phyloP scores from a whole-genome alignment of 805 yeast species.

The Pichia thaimueangensis region DNA sequence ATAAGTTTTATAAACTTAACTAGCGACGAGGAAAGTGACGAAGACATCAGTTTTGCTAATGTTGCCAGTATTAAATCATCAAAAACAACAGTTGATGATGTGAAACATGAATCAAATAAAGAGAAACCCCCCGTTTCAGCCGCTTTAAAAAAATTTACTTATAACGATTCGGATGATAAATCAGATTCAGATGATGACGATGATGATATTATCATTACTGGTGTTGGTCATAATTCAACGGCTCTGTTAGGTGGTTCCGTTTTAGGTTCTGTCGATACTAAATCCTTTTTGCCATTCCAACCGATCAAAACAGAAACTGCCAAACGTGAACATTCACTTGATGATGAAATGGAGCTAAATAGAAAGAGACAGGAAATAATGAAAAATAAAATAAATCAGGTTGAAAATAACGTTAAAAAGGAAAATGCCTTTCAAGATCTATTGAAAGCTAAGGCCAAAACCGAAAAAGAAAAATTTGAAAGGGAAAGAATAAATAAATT shows the following conservation, averaged over 20 bases:
- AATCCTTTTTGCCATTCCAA: no score
- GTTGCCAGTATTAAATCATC: not conserved
- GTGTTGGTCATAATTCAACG: not conserved
- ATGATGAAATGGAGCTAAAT: not conserved
- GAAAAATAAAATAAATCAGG: slow-evolving; percentile 5
- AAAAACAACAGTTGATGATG: no score
- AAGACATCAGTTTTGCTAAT: slow-evolving; percentile 1
- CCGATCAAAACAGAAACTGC: not conserved
- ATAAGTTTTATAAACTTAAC: slow-evolving; percentile 5
- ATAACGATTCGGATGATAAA: slow-evolving; percentile 6
- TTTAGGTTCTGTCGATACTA: not conserved
- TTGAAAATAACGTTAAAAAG: slow-evolving; percentile 5
- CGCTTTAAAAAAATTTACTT: slow-evolving; percentile 1
- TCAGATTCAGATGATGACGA: slow-evolving; percentile 5
- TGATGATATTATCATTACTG: slow-evolving; percentile 10
- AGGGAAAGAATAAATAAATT: slow-evolving; percentile 4
- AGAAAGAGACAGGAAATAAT: slow-evolving; percentile 8
- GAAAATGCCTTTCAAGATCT: not conserved
- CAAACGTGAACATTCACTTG: not conserved
- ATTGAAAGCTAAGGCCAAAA: not conserved
- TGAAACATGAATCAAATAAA: not conserved
- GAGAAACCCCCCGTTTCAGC: not conserved
- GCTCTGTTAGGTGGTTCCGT: not conserved
- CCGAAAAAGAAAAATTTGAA: slow-evolving; percentile 1
- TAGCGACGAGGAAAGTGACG: slow-evolving; percentile 5